A percentile compares a stretch with the other conserved stretches of the same genome.
Evolutionary conservation across 75 land plant genomes (phyloP).

Genomic region (Sequoia sempervirens): DNA sequence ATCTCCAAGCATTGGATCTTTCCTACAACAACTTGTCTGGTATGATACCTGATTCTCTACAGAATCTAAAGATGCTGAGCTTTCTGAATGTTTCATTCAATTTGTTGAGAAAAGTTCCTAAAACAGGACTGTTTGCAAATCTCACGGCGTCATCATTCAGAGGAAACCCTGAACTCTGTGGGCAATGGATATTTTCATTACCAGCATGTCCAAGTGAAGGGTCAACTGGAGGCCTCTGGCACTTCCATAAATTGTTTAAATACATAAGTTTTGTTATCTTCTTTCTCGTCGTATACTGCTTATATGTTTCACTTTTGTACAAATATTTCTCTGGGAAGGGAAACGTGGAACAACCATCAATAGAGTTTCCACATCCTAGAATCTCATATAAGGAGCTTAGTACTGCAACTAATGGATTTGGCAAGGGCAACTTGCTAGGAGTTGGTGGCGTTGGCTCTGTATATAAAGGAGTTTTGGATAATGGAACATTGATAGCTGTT

Average conservation of each 20-base stretch:
- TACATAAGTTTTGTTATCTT: not conserved
- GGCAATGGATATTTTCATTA: too few species aligned
- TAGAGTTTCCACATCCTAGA: not conserved
- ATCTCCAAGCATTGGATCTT: too few species aligned
- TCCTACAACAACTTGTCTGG: too few species aligned
- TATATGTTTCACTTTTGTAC: not conserved
- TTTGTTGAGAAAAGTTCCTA: conserved; percentile 16
- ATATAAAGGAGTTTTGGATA: conserved; percentile 26
- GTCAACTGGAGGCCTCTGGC: too few species aligned
- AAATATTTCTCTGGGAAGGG: not conserved
- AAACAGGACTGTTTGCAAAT: not conserved
- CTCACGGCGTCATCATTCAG: not conserved
- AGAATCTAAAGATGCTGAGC: conserved; percentile 13
- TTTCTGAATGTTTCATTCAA: conserved; percentile 19
- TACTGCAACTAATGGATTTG: conserved; percentile 25
- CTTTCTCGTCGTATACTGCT: not conserved
- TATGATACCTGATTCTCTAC: too few species aligned
- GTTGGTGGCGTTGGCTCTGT: conserved; percentile 33
- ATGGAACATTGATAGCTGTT: conserved; percentile 38
- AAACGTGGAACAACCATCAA: not conserved
- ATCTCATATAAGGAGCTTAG: conserved; percentile 6
- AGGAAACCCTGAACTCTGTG: conserved; percentile 1
- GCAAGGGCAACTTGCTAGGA: conserved; percentile 34
- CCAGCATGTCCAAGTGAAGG: too few species aligned
- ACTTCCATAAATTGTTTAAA: not conserved